Conservation (phyloP, 768 basidiomycete genomes). For the Serpula lacrymans region DNA sequence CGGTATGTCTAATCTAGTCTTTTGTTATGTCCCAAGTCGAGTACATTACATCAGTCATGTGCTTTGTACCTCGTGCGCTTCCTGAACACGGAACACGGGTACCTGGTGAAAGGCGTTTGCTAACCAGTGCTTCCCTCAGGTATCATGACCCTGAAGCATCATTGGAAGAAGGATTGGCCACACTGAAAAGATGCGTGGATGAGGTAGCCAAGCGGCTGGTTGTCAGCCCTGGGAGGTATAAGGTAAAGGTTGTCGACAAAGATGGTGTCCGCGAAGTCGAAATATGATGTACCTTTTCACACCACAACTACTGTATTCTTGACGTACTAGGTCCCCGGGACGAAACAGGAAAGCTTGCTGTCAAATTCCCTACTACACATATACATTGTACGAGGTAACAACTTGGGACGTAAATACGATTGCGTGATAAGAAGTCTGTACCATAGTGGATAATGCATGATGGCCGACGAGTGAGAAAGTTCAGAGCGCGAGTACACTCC, state of each 20-base stretch:
- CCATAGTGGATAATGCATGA: background rate
- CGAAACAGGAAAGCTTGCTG: background rate
- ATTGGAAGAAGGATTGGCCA: conserved; percentile 81
- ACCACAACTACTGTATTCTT: background rate
- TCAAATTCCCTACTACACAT: too few relatives aligned
- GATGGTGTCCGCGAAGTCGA: conserved; percentile 84
- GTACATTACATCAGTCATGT: conserved; percentile 1
- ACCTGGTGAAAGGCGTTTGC: conserved; percentile 1
- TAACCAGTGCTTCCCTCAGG: conserved; percentile 33
- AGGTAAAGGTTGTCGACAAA: conserved; percentile 89
- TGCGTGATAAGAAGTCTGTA: background rate
- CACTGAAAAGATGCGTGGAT: conserved; percentile 80
- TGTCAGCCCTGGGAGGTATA: conserved; percentile 77
- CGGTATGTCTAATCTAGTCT: conserved; percentile 45
- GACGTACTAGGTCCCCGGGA: background rate
- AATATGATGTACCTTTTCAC: conserved; percentile 36
- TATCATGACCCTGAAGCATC: conserved; percentile 90
- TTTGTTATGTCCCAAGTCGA: too few relatives aligned
- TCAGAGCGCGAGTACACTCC: conserved; percentile 17
- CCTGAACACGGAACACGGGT: background rate
- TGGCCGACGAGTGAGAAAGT: too few relatives aligned
- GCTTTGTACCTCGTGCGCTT: background rate
- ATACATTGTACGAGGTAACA: too few relatives aligned
- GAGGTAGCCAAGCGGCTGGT: conserved; percentile 85
- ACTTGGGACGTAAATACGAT: too few relatives aligned